Evolutionary conservation across 345 rosid species (phyloP).

Genomic region (Citrus hindsii): DNA sequence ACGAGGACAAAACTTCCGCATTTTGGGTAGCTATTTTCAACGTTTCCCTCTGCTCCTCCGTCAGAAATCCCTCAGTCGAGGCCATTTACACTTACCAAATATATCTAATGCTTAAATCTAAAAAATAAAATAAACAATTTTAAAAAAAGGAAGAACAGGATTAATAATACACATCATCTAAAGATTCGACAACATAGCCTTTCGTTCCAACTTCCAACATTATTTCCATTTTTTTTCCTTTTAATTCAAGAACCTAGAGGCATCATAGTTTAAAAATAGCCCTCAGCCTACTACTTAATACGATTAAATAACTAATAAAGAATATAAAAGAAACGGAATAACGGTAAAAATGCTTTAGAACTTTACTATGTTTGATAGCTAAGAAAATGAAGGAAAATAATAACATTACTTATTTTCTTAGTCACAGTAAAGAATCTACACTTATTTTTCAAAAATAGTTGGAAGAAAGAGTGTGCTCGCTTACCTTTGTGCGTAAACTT

Average conservation of each 20-base stretch:
- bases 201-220: neutral
- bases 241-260: neutral
- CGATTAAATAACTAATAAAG: neutral
- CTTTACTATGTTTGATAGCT: neutral
- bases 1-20: conserved; percentile 54
- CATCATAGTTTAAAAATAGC: neutral
- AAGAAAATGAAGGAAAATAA: neutral
- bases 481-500: conserved; percentile 10
- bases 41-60: conserved; percentile 77
- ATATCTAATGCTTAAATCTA: conserved; percentile 9
- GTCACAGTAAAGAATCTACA: neutral
- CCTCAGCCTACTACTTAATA: neutral
- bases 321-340: neutral
- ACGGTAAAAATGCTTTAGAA: neutral
- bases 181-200: neutral
- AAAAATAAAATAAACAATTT: neutral
- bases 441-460: neutral
- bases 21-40: conserved; percentile 69
- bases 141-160: neutral
- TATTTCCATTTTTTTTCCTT: neutral
- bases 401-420: neutral
- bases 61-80: conserved; percentile 70
- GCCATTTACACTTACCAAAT: conserved; percentile 51
- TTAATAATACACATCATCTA: neutral
- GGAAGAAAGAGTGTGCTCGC: neutral